Evolutionary conservation across 192 early-diverging fungal species (phyloP).

Genomic region (Glomus cerebriforme): DNA sequence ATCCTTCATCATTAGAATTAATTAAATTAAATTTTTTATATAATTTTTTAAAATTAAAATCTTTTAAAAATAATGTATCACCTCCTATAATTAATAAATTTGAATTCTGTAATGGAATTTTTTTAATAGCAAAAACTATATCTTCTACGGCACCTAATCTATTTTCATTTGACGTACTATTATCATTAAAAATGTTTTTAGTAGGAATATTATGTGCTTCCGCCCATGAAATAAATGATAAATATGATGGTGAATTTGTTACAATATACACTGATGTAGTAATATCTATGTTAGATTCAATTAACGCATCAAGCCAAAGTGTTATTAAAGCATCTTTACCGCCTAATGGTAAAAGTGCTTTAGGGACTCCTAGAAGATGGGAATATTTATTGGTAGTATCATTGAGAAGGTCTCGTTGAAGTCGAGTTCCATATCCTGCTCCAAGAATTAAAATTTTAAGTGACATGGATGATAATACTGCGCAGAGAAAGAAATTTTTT

Average conservation of each 20-base stretch:
- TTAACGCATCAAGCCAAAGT: conserved; percentile 39
- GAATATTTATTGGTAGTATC: conserved; percentile 35
- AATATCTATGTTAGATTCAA: conserved; percentile 26
- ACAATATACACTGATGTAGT: conserved; percentile 43
- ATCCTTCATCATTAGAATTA: conserved; percentile 19
- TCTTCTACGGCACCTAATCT: conserved; percentile 61
- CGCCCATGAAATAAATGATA: conserved; percentile 51
- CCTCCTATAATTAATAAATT: conserved; percentile 59
- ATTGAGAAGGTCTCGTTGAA: conserved; percentile 52
- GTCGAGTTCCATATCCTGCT: conserved; percentile 63
- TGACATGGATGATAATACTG: background rate
- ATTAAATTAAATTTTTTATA: conserved; percentile 20
- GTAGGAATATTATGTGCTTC: conserved; percentile 35
- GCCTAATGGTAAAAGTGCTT: conserved; percentile 51
- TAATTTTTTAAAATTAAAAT: conserved; percentile 53
- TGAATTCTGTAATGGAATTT: conserved; percentile 31
- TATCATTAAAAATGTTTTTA: conserved; percentile 52
- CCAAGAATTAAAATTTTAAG: conserved; percentile 54
- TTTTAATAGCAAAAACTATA: conserved; percentile 46
- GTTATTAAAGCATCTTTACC: conserved; percentile 45
- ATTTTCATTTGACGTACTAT: conserved; percentile 49
- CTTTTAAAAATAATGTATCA: conserved; percentile 59
- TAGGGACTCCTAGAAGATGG: conserved; percentile 42
- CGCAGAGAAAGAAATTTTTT: too few species aligned
- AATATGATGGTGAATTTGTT: conserved; percentile 48